Evolutionary conservation across 768 basidiomycete genomes (phyloP).

Genomic region (Kwoniella bestiolae): DNA sequence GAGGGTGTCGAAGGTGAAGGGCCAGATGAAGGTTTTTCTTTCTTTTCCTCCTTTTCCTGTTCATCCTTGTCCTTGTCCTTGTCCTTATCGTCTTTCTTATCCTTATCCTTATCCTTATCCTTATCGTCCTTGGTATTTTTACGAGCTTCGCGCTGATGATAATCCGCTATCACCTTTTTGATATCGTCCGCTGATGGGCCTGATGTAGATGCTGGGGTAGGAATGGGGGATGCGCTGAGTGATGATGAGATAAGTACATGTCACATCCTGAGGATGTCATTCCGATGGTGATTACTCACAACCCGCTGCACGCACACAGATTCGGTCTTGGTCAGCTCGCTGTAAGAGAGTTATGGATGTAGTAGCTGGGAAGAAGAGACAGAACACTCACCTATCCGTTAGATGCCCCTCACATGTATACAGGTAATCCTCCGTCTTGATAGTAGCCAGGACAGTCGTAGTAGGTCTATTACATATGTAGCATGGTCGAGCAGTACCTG

Average conservation of each 20-base stretch:
- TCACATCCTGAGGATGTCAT: conserved; percentile 38
- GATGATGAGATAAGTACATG: conserved; percentile 38
- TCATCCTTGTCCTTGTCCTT: conserved; percentile 42
- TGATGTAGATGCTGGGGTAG: conserved; percentile 57
- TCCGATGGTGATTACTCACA: conserved; percentile 12
- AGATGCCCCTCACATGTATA: conserved; percentile 85
- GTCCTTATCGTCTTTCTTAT: conserved; percentile 36
- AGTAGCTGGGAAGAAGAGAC: too few species aligned
- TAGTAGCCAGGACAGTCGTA: conserved; percentile 79
- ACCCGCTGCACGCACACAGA: too few species aligned
- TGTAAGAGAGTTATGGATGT: background rate
- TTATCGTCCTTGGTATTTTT: conserved; percentile 48
- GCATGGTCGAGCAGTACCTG: conserved; percentile 74
- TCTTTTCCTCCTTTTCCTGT: conserved; percentile 36
- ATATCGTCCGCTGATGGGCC: conserved; percentile 57
- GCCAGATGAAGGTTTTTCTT: conserved; percentile 34
- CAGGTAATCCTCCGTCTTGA: conserved; percentile 80
- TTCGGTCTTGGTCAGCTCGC: too few species aligned
- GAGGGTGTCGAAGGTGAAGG: conserved; percentile 43
- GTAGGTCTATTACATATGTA: conserved; percentile 72
- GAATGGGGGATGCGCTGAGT: conserved; percentile 48
- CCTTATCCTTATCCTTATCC: conserved; percentile 22
- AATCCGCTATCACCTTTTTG: conserved; percentile 62
- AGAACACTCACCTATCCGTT: conserved; percentile 74
- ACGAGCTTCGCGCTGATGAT: conserved; percentile 79